Evolutionary conservation across 2,329 filamentous ascomycete species (phyloP).

Genomic region (Cladorrhinum sp.): DNA sequence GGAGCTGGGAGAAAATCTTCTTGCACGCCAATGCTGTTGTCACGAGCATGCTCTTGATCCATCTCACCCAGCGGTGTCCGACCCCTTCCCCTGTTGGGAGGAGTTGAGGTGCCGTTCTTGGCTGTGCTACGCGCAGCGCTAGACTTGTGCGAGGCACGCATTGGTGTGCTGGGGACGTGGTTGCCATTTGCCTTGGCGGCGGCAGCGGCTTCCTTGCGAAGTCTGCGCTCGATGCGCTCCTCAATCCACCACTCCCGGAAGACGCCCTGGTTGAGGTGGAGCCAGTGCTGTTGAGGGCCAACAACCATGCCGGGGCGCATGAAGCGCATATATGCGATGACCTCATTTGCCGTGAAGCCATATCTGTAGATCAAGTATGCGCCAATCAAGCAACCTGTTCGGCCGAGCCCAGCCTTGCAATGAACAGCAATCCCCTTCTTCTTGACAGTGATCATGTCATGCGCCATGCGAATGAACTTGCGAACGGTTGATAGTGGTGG

Average conservation of each 20-base stretch:
- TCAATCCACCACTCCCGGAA: constrained; percentile 99
- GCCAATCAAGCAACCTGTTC: constrained; percentile 93
- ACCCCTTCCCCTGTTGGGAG: constrained; percentile 69
- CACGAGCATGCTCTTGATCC: constrained; percentile 63
- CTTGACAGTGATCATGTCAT: constrained; percentile 87
- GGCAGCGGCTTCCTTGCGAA: constrained; percentile 52
- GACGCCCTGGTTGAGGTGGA: constrained; percentile 91
- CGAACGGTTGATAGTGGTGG: constrained; percentile 84
- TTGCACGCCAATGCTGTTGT: constrained; percentile 61
- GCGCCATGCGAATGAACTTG: constrained; percentile 91
- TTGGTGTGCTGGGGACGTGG: constrained; percentile 54
- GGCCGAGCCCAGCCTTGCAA: constrained; percentile 94
- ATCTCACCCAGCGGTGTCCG: constrained; percentile 92
- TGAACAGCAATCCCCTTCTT: constrained; percentile 95
- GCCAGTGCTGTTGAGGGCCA: constrained; percentile 96
- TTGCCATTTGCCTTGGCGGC: constrained; percentile 36
- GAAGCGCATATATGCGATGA: constrained; percentile 98
- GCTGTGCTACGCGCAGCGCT: constrained; percentile 57
- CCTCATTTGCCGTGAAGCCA: constrained; percentile 94
- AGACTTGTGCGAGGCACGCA: constrained; percentile 59
- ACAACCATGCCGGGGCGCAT: constrained; percentile 99
- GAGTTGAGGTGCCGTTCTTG: constrained; percentile 66
- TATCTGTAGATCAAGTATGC: constrained; percentile 97
- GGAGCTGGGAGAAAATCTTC: constrained; percentile 93
- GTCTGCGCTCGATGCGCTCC: constrained; percentile 71